Evolutionary conservation across 2,329 filamentous ascomycete species (phyloP).

Genomic region (Claviceps purpurea): DNA sequence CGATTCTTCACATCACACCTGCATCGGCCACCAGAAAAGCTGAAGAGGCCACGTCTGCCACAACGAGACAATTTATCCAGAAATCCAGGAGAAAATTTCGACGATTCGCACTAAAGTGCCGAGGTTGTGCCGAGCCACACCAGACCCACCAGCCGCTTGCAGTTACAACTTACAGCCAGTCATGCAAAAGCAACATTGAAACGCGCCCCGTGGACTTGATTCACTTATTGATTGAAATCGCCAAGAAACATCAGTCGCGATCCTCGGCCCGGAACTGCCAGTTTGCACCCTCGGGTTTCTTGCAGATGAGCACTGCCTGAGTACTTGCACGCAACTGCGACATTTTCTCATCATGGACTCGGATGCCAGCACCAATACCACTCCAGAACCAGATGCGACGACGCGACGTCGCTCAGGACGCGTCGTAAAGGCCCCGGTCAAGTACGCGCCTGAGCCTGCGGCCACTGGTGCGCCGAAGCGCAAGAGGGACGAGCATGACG

Average conservation of each 20-base stretch:
- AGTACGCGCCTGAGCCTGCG: slow-evolving; percentile 40
- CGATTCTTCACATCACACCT: too few species aligned
- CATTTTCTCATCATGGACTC: slow-evolving; percentile 8
- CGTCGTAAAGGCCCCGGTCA: slow-evolving; percentile 47
- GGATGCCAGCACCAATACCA: slow-evolving; percentile 8
- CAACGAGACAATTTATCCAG: too few species aligned
- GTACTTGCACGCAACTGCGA: slow-evolving; percentile 6
- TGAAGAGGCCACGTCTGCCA: too few species aligned
- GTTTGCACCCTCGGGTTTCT: slow-evolving; percentile 2
- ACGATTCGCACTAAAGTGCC: too few species aligned
- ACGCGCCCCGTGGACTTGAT: slow-evolving; percentile 2
- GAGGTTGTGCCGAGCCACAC: too few species aligned
- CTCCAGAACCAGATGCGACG: slow-evolving; percentile 34
- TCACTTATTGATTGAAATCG: neutral
- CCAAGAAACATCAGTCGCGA: slow-evolving; percentile 6
- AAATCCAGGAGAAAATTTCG: too few species aligned
- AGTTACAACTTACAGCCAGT: too few species aligned
- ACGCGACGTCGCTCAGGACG: slow-evolving; percentile 55
- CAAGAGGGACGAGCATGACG: slow-evolving; percentile 39
- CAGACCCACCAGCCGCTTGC: too few species aligned
- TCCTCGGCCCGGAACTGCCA: neutral
- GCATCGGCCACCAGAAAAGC: too few species aligned
- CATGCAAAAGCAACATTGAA: slow-evolving; percentile 3
- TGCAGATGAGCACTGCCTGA: slow-evolving; percentile 10
- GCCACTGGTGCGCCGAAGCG: slow-evolving; percentile 36